A percentile compares a stretch with the other conserved stretches of the same genome.
These are phyloP conservation scores for Diatrype stigma DNA, from an alignment of 2,329 filamentous ascomycete species.

Conservation along the genomic window DNA sequence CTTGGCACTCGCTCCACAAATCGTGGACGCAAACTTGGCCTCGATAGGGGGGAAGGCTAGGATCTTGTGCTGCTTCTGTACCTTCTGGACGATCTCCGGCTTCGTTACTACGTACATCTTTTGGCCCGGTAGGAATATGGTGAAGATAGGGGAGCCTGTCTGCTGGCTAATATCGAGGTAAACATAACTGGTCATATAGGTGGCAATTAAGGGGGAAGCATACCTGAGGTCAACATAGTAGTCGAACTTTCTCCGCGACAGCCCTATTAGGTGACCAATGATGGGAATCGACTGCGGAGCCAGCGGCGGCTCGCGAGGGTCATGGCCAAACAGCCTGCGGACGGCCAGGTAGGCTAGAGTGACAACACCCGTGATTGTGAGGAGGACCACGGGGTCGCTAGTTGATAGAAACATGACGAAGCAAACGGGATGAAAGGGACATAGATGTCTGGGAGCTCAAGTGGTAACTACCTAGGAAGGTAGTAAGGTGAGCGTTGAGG, in stretches of 20 bases:
- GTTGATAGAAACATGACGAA: background rate
- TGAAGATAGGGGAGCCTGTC: constrained; percentile 32
- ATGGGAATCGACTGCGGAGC: constrained; percentile 26
- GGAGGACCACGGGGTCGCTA: background rate
- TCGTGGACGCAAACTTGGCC: constrained; percentile 26
- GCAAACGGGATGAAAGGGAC: too few species aligned
- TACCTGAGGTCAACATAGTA: constrained; percentile 30
- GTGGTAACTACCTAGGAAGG: too few species aligned
- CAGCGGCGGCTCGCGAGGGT: constrained; percentile 27
- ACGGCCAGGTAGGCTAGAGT: constrained; percentile 4
- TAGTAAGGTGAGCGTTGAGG: too few species aligned
- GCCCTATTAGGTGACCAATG: constrained; percentile 28
- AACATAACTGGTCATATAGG: background rate
- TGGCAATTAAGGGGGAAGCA: background rate
- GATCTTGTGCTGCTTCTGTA: constrained; percentile 34
- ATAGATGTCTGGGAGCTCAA: too few species aligned
- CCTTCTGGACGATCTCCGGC: constrained; percentile 29
- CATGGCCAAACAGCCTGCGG: constrained; percentile 19
- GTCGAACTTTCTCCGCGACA: constrained; percentile 24
- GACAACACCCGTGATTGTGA: constrained; percentile 4
- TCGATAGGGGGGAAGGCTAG: constrained; percentile 35
- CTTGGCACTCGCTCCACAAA: constrained; percentile 26
- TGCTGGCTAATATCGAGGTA: constrained; percentile 7
- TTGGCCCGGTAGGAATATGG: constrained; percentile 35
- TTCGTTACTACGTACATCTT: constrained; percentile 38